phyloP scores from a whole-genome alignment of 169 alveolate species.

The Blepharisma undulans region DNA sequence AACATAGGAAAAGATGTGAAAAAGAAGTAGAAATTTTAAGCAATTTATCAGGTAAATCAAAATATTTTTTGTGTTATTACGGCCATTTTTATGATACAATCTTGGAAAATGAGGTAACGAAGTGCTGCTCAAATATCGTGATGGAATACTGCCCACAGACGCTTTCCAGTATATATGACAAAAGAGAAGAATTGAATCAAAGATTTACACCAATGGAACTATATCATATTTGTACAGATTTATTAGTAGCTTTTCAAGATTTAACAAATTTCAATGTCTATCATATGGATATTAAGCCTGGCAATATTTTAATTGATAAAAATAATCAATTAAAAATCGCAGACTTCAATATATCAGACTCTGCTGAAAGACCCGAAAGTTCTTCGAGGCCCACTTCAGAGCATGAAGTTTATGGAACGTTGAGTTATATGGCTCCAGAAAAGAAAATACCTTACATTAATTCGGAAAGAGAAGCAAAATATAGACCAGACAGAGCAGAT shows the following conservation, averaged over 20 bases:
- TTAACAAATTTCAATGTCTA: constrained; percentile 39
- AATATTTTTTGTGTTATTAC: too few species aligned
- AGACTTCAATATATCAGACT: constrained; percentile 66
- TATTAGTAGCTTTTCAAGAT: neutral
- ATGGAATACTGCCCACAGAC: neutral
- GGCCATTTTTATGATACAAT: neutral
- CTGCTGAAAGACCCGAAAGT: neutral
- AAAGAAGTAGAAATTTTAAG: neutral
- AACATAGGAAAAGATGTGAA: neutral
- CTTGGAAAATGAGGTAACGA: neutral
- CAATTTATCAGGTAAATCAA: neutral
- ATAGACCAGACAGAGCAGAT: neutral
- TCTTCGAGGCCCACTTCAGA: neutral
- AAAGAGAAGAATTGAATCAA: neutral
- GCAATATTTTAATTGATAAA: constrained; percentile 51
- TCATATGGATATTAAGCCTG: constrained; percentile 76
- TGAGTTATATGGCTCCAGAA: neutral
- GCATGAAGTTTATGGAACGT: neutral
- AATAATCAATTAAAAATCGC: constrained; percentile 60
- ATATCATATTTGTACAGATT: neutral
- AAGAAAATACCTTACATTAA: neutral
- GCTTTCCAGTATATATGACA: neutral
- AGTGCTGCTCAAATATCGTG: neutral
- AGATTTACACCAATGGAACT: neutral
- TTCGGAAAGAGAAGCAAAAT: neutral